phyloP scores from a whole-genome alignment of 805 yeast genomes.

The Wickerhamiella sergipiensis region DNA sequence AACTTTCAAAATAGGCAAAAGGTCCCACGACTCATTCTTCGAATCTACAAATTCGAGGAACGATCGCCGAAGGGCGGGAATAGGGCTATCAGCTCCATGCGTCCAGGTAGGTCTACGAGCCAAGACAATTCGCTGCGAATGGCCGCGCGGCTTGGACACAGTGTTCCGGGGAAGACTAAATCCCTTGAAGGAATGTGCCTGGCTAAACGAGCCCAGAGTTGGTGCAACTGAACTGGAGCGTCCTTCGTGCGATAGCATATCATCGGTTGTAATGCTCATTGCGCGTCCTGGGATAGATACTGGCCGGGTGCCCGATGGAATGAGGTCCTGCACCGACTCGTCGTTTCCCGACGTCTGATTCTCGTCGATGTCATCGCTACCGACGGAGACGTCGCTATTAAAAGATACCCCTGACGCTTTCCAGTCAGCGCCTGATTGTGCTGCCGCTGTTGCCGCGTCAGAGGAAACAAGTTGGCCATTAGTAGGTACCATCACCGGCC shows the following conservation, averaged over 20 bases:
- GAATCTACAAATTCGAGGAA: constrained; percentile 4
- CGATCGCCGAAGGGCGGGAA: constrained; percentile 1
- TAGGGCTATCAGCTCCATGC: not conserved
- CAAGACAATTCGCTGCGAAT: not conserved
- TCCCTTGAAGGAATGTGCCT: not conserved
- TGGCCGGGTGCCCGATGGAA: not conserved
- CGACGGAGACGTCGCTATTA: constrained; percentile 1
- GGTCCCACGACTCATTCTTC: constrained; percentile 12
- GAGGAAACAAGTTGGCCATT: not conserved
- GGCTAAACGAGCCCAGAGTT: not conserved
- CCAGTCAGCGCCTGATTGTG: constrained; percentile 1
- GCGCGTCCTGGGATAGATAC: not conserved
- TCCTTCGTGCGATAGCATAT: not conserved
- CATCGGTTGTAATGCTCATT: not conserved
- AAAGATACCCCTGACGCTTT: constrained; percentile 6
- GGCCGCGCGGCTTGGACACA: not conserved
- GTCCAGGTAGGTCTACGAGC: not conserved
- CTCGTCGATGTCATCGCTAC: not conserved
- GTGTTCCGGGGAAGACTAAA: not conserved
- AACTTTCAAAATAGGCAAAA: constrained; percentile 11
- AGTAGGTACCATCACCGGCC: not conserved
- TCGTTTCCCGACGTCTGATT: not conserved
- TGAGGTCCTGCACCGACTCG: not conserved
- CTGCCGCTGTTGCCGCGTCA: not conserved
- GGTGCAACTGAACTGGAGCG: not conserved